Conservation (phyloP, 2,329 filamentous ascomycete species). For the Delphinella strobiligena region DNA sequence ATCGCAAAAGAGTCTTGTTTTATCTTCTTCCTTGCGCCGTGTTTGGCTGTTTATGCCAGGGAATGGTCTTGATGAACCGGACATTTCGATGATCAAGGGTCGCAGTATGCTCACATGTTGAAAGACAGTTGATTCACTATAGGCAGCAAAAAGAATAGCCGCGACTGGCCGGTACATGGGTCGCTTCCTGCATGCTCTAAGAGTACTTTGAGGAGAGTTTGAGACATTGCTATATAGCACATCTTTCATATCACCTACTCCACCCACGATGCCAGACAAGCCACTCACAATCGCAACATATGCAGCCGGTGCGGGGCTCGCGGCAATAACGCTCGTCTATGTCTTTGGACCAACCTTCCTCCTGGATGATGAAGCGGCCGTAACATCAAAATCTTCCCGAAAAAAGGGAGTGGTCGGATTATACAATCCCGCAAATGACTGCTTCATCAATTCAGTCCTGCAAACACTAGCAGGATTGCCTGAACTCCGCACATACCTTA, state of each 20-base stretch:
- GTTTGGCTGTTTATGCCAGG: too few species aligned
- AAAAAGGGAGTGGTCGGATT: conserved; percentile 86
- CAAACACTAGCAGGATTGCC: conserved; percentile 85
- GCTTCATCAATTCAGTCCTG: conserved; percentile 80
- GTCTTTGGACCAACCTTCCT: conserved; percentile 97
- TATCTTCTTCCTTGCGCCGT: too few species aligned
- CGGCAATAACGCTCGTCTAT: conserved; percentile 88
- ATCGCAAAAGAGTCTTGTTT: too few species aligned
- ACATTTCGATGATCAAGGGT: neutral
- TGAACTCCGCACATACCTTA: conserved; percentile 81
- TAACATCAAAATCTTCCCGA: conserved; percentile 44
- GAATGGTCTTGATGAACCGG: conserved; percentile 1
- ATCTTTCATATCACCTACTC: neutral
- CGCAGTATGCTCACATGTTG: neutral
- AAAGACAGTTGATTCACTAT: neutral
- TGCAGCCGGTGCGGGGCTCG: conserved; percentile 87
- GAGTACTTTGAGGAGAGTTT: neutral
- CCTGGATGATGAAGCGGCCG: conserved; percentile 65
- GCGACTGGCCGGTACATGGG: neutral
- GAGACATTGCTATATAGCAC: too few species aligned
- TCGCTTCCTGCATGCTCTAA: neutral
- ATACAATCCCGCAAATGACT: conserved; percentile 76
- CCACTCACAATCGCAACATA: conserved; percentile 78
- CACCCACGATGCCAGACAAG: conserved; percentile 60
- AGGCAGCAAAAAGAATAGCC: neutral